phyloP scores from a whole-genome alignment of 495 filamentous ascomycete species.

The Penicillium riverlandense region DNA sequence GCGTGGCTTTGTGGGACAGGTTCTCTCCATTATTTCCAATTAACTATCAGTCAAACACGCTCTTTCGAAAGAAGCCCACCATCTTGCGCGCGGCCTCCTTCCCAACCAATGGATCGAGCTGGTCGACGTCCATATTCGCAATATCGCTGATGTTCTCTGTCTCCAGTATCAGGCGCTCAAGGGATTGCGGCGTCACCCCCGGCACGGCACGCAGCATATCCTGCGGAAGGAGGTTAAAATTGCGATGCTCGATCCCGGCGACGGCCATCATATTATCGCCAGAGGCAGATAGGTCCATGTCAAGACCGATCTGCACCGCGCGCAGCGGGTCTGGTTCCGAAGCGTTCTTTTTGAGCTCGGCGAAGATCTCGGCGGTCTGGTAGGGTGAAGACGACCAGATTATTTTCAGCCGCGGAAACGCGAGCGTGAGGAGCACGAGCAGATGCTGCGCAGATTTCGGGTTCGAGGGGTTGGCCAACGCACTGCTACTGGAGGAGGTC shows the following conservation, averaged over 20 bases:
- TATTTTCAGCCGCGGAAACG: constrained; percentile 81
- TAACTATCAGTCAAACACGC: constrained; percentile 51
- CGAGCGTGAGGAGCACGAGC: constrained; percentile 84
- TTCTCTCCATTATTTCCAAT: not conserved
- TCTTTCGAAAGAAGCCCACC: constrained; percentile 75
- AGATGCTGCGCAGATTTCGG: constrained; percentile 81
- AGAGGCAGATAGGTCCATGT: constrained; percentile 46
- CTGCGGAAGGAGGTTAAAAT: constrained; percentile 60
- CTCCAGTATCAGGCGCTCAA: constrained; percentile 61
- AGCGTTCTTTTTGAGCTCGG: constrained; percentile 80
- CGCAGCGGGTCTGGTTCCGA: constrained; percentile 85
- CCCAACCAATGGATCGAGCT: constrained; percentile 67
- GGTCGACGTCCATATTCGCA: constrained; percentile 75
- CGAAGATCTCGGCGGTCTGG: constrained; percentile 96
- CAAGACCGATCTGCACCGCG: constrained; percentile 76
- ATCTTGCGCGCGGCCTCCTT: constrained; percentile 75
- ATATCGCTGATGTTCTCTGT: constrained; percentile 73
- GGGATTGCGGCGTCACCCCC: constrained; percentile 73
- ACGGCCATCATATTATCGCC: constrained; percentile 55
- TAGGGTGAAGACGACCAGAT: constrained; percentile 93
- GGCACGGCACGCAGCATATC: constrained; percentile 87
- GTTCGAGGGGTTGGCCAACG: constrained; percentile 34
- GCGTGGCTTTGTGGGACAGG: no score
- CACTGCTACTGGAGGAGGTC: constrained; percentile 39
- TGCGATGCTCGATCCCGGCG: constrained; percentile 42